Evolutionary conservation across 2,329 filamentous ascomycete species (phyloP).

Genomic region (Escovopsis sp.): DNA sequence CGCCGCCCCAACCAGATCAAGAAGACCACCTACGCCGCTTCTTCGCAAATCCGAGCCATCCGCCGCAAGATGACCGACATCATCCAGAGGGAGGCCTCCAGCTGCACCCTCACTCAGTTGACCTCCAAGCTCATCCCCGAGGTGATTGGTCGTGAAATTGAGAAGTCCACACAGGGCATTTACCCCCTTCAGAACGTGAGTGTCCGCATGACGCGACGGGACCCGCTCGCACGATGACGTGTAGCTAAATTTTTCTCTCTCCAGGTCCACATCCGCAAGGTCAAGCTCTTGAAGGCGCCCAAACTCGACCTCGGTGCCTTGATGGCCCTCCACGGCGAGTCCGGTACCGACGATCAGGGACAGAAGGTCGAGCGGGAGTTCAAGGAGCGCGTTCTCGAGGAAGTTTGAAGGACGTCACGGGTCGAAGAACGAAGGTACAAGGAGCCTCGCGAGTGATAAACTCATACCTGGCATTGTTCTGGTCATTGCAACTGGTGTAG

Average conservation of each 20-base stretch:
- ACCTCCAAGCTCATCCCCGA: slow-evolving; percentile 98
- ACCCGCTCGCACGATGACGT: not conserved
- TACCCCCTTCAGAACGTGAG: slow-evolving; percentile 97
- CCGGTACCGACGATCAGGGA: slow-evolving; percentile 85
- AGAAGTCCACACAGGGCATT: slow-evolving; percentile 99
- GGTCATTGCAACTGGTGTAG: slow-evolving; percentile 31
- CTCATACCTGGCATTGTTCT: slow-evolving; percentile 25
- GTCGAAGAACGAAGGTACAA: slow-evolving; percentile 18
- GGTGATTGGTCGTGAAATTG: slow-evolving; percentile 98
- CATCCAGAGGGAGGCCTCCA: slow-evolving; percentile 88
- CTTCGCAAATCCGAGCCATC: slow-evolving; percentile 94
- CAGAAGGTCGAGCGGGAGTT: slow-evolving; percentile 99
- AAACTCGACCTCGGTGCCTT: slow-evolving; percentile 98
- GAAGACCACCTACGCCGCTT: slow-evolving; percentile 98
- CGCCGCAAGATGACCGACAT: slow-evolving; percentile 99
- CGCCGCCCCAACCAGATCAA: slow-evolving; percentile 98
- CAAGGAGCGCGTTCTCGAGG: slow-evolving; percentile 93
- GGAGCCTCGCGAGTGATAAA: slow-evolving; percentile 19
- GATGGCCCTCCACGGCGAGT: slow-evolving; percentile 95
- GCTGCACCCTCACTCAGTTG: slow-evolving; percentile 89
- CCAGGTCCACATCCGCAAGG: slow-evolving; percentile 98
- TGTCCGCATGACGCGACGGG: slow-evolving; percentile 10
- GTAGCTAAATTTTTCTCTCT: slow-evolving; percentile 7
- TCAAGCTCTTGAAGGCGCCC: slow-evolving; percentile 96
- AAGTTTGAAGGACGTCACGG: slow-evolving; percentile 54